Percentiles rank a stretch among this genome's conserved stretches.
Evolutionary conservation across 1,284 basidiomycete genomes (phyloP).

Genomic region (Stygiomarasmius scandens): DNA sequence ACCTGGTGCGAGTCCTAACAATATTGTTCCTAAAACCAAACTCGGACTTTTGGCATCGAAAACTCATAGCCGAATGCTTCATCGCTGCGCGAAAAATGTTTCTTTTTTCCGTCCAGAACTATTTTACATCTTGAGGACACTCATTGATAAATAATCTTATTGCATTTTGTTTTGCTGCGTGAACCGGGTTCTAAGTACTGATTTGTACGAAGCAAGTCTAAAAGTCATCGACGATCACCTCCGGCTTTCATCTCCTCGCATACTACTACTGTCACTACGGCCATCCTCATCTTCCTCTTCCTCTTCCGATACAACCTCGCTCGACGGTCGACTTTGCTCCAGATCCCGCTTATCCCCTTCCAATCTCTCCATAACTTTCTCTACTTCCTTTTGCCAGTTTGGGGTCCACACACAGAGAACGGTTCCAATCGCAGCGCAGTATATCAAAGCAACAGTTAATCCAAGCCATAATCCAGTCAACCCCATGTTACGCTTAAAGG

Average conservation of each 20-base stretch:
- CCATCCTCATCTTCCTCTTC: background rate
- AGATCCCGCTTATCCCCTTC: slow-evolving; percentile 19
- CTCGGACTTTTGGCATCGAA: too few species aligned
- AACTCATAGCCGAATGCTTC: too few species aligned
- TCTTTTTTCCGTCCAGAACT: too few species aligned
- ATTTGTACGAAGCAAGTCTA: too few species aligned
- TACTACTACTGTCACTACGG: background rate
- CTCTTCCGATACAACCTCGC: background rate
- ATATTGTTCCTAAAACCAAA: too few species aligned
- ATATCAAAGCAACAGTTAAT: slow-evolving; percentile 48
- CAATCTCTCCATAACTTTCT: slow-evolving; percentile 46
- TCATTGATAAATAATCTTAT: too few species aligned
- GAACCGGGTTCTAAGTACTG: too few species aligned
- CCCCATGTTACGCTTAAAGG: slow-evolving; percentile 43
- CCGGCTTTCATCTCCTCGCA: background rate
- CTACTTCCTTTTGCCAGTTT: slow-evolving; percentile 53
- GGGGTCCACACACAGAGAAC: slow-evolving; percentile 41
- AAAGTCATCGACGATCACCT: background rate
- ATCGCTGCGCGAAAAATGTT: too few species aligned
- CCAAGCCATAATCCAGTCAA: slow-evolving; percentile 57
- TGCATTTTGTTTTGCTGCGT: too few species aligned
- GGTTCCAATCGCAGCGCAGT: slow-evolving; percentile 36
- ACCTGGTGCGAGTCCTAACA: too few species aligned
- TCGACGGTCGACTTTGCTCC: background rate
- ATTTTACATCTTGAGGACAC: too few species aligned